Conservation (phyloP, 2,329 filamentous ascomycete genomes). For the Plenodomus tracheiphilus region DNA sequence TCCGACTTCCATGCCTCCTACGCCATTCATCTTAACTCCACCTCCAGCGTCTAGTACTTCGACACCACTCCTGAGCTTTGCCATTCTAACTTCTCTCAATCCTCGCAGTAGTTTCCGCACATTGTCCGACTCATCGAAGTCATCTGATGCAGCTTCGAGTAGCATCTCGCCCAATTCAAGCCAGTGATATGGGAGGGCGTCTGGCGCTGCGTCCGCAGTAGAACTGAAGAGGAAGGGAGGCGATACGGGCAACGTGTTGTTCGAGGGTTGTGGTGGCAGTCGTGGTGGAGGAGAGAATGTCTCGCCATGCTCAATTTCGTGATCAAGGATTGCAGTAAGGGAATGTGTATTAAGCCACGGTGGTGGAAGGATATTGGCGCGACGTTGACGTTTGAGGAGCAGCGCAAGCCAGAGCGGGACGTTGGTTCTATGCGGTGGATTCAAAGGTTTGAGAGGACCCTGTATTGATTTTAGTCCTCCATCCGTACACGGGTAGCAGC, state of each 20-base stretch:
- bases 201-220: constrained; percentile 68
- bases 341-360: constrained; percentile 82
- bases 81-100: constrained; percentile 82
- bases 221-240: constrained; percentile 81
- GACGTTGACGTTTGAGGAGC: constrained; percentile 89
- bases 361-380: constrained; percentile 89
- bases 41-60: constrained; percentile 71
- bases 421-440: constrained; percentile 77
- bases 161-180: constrained; percentile 87
- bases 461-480: constrained; percentile 45
- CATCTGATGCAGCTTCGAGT: constrained; percentile 81
- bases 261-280: constrained; percentile 60
- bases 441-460: constrained; percentile 76
- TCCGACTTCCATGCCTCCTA: constrained; percentile 90
- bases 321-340: constrained; percentile 74
- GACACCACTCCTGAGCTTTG: constrained; percentile 80
- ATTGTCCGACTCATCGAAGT: constrained; percentile 73
- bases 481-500: neutral
- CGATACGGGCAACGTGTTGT: constrained; percentile 36
- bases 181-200: constrained; percentile 91
- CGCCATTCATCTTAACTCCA: constrained; percentile 75
- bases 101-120: constrained; percentile 78
- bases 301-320: constrained; percentile 74
- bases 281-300: constrained; percentile 78
- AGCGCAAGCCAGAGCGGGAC: constrained; percentile 94